Evolutionary conservation across 2,329 filamentous ascomycete species (phyloP).

Genomic region (Aspergillus fijiensis): DNA sequence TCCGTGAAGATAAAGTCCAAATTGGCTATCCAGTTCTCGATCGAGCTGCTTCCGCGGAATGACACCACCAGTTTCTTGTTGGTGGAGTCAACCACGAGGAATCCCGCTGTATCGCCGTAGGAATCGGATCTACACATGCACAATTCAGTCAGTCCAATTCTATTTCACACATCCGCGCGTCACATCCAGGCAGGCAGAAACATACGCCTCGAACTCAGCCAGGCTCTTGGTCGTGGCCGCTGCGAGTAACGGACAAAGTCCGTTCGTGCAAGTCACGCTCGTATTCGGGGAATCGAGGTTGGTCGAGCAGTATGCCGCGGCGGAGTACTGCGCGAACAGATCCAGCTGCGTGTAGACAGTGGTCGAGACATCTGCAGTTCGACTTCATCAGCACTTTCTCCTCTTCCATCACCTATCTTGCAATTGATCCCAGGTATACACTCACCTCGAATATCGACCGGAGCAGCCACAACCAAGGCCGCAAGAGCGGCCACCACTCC

Average conservation of each 20-base stretch:
- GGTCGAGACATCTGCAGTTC: slow-evolving; percentile 38
- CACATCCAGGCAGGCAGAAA: not conserved
- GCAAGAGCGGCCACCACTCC: slow-evolving; percentile 7
- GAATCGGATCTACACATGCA: slow-evolving; percentile 16
- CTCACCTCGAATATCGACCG: slow-evolving; percentile 25
- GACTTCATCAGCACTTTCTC: not conserved
- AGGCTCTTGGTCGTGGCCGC: slow-evolving; percentile 47
- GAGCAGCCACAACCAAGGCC: slow-evolving; percentile 9
- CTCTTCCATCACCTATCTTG: too few relatives aligned
- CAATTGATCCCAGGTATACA: not conserved
- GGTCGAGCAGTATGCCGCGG: slow-evolving; percentile 52
- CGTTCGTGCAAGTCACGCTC: slow-evolving; percentile 45
- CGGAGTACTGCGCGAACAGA: slow-evolving; percentile 54
- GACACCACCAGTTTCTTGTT: slow-evolving; percentile 39
- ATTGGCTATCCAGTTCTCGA: slow-evolving; percentile 37
- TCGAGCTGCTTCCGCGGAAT: slow-evolving; percentile 36
- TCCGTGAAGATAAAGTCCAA: slow-evolving; percentile 27
- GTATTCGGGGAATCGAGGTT: slow-evolving; percentile 49
- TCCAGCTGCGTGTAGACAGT: slow-evolving; percentile 43
- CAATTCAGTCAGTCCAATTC: slow-evolving; percentile 3
- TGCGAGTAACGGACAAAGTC: slow-evolving; percentile 52
- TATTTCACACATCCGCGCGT: too few relatives aligned
- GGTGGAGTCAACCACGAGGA: slow-evolving; percentile 48
- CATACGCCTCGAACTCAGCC: slow-evolving; percentile 51
- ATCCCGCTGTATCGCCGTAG: slow-evolving; percentile 48